Conservation (phyloP, 1,284 basidiomycete genomes). For the Malassezia globosa region DNA sequence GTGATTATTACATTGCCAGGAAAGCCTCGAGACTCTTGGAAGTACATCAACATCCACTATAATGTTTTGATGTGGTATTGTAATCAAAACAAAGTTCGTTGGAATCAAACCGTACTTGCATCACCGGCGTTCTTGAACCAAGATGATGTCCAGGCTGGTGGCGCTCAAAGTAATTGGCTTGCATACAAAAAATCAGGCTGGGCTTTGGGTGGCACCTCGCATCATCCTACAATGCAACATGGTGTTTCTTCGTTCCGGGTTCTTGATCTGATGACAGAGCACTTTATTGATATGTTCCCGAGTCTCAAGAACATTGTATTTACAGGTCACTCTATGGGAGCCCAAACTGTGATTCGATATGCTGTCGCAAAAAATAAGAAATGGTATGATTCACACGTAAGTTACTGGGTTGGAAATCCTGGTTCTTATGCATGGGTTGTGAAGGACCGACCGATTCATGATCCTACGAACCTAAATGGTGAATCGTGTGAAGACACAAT, state of each 20-base stretch:
- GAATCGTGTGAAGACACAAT: conserved; percentile 7
- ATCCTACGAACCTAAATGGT: conserved; percentile 19
- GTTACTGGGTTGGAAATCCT: conserved; percentile 41
- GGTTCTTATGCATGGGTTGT: conserved; percentile 37
- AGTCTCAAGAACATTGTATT: conserved; percentile 37
- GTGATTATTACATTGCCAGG: conserved; percentile 34
- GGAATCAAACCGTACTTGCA: conserved; percentile 26
- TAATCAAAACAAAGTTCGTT: conserved; percentile 13
- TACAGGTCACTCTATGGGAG: conserved; percentile 43
- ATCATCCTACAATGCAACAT: conserved; percentile 18
- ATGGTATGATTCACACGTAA: conserved; percentile 32
- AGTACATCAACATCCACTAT: conserved; percentile 33
- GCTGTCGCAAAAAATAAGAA: conserved; percentile 33
- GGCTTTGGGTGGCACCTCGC: conserved; percentile 30
- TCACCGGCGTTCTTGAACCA: conserved; percentile 29
- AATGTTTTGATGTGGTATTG: conserved; percentile 25
- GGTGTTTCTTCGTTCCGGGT: conserved; percentile 27
- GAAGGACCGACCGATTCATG: conserved; percentile 4
- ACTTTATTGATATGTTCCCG: conserved; percentile 32
- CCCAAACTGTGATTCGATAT: conserved; percentile 31
- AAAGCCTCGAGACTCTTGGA: conserved; percentile 40
- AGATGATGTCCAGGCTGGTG: conserved; percentile 26
- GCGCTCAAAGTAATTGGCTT: conserved; percentile 16
- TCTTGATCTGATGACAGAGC: conserved; percentile 31
- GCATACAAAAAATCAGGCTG: conserved; percentile 22